Evolutionary conservation across 495 filamentous ascomycete species (phyloP).

Genomic region (Hamigera avellanea): DNA sequence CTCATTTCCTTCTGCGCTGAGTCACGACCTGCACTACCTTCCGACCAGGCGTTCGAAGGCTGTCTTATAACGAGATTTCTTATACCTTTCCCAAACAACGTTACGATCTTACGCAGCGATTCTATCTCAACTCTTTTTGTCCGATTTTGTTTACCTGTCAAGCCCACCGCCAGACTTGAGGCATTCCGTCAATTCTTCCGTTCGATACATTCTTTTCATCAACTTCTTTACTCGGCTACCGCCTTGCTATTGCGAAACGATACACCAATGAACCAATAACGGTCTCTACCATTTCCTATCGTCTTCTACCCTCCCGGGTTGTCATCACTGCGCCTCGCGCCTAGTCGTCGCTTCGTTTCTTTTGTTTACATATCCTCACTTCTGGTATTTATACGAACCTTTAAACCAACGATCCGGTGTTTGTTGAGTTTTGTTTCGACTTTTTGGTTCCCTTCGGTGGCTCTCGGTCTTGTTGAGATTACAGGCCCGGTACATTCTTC

Average conservation of each 20-base stretch:
- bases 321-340: constrained; percentile 34
- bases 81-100: constrained; percentile 16
- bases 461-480: constrained; percentile 17
- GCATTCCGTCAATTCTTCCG: neutral
- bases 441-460: constrained; percentile 14
- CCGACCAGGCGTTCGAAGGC: constrained; percentile 35
- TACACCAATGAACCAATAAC: constrained; percentile 59
- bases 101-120: constrained; percentile 46
- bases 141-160: neutral
- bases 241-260: constrained; percentile 32
- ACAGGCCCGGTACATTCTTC: constrained; percentile 25
- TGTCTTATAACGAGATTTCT: constrained; percentile 15
- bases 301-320: constrained; percentile 38
- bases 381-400: constrained; percentile 51
- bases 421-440: constrained; percentile 16
- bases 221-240: constrained; percentile 21
- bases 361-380: constrained; percentile 51
- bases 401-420: constrained; percentile 52
- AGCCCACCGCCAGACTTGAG: too few relatives aligned
- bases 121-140: constrained; percentile 13
- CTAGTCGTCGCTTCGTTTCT: constrained; percentile 28
- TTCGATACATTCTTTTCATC: constrained; percentile 13
- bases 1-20: constrained; percentile 12
- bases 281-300: constrained; percentile 42
- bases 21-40: constrained; percentile 23